Evolutionary conservation across 129 eudicot genomes (phyloP).

Genomic region (Silybum marianum): DNA sequence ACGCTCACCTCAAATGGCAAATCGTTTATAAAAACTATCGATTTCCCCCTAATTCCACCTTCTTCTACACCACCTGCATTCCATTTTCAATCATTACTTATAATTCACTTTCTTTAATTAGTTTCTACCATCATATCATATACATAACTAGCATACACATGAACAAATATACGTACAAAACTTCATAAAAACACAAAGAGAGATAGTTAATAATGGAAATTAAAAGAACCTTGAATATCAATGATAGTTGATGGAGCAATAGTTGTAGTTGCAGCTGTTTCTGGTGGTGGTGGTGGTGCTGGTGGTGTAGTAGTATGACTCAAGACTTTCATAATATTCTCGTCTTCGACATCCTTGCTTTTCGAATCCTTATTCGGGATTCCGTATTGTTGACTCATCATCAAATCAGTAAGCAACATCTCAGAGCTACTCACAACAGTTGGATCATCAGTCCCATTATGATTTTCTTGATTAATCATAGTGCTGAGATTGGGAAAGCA

Average conservation of each 20-base stretch:
- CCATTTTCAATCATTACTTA: conserved; percentile 21
- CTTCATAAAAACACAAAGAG: neutral
- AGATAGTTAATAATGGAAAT: neutral
- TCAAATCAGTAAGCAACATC: conserved; percentile 56
- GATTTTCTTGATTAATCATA: conserved; percentile 25
- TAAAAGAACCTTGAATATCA: conserved; percentile 51
- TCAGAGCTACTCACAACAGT: conserved; percentile 43
- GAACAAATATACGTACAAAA: conserved; percentile 31
- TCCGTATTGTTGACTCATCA: conserved; percentile 49
- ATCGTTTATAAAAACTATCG: conserved; percentile 80
- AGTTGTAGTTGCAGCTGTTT: conserved; percentile 7
- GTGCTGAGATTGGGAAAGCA: conserved; percentile 41
- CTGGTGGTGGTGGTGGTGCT: conserved; percentile 13
- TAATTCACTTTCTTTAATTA: too few species aligned
- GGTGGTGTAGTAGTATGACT: conserved; percentile 28
- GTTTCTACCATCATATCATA: too few species aligned
- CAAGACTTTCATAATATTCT: conserved; percentile 48
- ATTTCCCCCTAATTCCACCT: conserved; percentile 35
- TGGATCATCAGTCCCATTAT: conserved; percentile 27
- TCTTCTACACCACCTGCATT: conserved; percentile 58
- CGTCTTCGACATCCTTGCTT: conserved; percentile 41
- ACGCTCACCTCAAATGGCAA: conserved; percentile 68
- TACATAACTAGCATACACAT: neutral
- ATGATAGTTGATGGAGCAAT: conserved; percentile 37
- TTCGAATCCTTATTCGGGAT: conserved; percentile 20